Base-by-base conservation (phyloP, 2,329 filamentous ascomycete genomes). In the Colletotrichum sp. region DNA sequence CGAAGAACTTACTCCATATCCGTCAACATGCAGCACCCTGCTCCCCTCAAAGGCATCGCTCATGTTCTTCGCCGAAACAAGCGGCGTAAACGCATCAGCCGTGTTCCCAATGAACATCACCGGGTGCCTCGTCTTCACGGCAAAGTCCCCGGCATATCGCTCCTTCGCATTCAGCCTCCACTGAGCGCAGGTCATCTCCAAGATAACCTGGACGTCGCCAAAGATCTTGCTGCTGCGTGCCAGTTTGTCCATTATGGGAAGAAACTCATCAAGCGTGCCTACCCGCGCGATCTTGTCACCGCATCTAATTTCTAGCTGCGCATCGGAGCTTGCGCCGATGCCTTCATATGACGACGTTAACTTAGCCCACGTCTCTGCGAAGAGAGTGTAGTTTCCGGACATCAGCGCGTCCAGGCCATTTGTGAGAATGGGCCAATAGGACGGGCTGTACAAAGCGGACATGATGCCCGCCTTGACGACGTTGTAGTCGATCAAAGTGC, bases 81-180 rank as follows among this genome's bases (percentile, higher is more conserved):
- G 77, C 3, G 86, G 85, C 3, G 85, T 87, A n/a, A 83, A 79
- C 0, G 81, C 82, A 68, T 88, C 86, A 32, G 80, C 80, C 1
- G 81, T 83, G 73, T 85, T 87, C 9, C 83, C 83, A 12, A 87
- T 80, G 16, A 88, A 75, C 3, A 88, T 79, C 3, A 87, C 65
- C 0, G 84, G 82, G 19, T 82, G 82, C 69, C 78, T 81, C 0
- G 84, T 83, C 71, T 80, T 82, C 57, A 81, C 82, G 19, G 72
- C 72, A 64, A 86, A 85, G 63, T 82, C 80, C 1, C 81, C 83
- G 3, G 70, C 78, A 62, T 84, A 85, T 19, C 80, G 79, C 77
- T 86, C 85, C 62, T 83, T 84, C 13, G 86, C 83, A 6, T 82
- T 79, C 11, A 86, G 73, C 27, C 77, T 80, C 86, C 86, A 88